Base-by-base conservation (phyloP, 2,329 filamentous ascomycete genomes). In the Fusarium transvaalense region DNA sequence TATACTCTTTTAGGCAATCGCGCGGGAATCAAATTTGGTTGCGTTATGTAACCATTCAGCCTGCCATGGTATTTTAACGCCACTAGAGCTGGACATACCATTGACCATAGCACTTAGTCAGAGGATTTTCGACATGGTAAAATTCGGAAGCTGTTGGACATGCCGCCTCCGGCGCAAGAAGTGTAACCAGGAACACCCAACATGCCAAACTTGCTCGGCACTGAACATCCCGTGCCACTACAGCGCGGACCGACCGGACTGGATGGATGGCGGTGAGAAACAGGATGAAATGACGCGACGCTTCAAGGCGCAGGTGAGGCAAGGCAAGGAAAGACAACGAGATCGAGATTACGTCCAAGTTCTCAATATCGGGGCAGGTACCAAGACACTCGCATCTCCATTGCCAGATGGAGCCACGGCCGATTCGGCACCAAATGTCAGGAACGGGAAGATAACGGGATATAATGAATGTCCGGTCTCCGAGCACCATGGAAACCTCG, bases 191-290 rank as follows among this genome's bases (percentile, higher is more conserved):
- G 23, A 15, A 4, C 47, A 7, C 1, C 34, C 47, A 6, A 23
- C 12, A 2, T 51, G 47, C 17, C 21, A 27, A 15, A 29, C 34
- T 10, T 51, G 47, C 34, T 37, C 47, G 1, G 47, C 23, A 1
- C n/a, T 51, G 9, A 51, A 38, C 6, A 27, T 51, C 9, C 21
- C 10, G 8, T 51, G 47, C 25, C 13, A 29, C 23, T 51, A 29
- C 10, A 27, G 34, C 17, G 2, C 17, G 9, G 34, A 27, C 6
- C 34, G 23, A 17, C 47, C 34, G 7, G 12, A 37, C 8, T 51
- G 47, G 47, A 51, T 51, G 47, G 47, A 51, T 17, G 25, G 47
- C 15, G 47, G 34, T 14, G 47, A n/a, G n/a, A 51, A 51, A 27
- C 34, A 51, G 13, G 34, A 51, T 5, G 47, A 37, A 8, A 51